Percentiles rank a stretch among this genome's conserved stretches.
phyloP scores from a whole-genome alignment of 2,329 filamentous ascomycete species.

The Eutypa lata region DNA sequence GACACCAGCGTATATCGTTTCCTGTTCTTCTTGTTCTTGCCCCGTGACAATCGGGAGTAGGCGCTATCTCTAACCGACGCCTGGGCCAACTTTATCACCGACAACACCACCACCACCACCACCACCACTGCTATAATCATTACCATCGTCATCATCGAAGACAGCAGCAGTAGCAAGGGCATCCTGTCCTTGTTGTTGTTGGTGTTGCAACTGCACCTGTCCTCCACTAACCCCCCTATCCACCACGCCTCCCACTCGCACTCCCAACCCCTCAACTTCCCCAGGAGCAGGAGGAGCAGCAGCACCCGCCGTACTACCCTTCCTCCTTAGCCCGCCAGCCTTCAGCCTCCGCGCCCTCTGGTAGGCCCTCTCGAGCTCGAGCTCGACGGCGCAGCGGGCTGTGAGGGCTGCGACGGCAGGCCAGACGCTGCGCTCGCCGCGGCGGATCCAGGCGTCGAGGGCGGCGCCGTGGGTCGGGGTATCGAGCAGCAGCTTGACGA shows the following conservation, averaged over 20 bases:
- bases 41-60: too few relatives aligned
- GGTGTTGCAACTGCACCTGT: background rate
- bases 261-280: too few relatives aligned
- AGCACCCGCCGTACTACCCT: slow-evolving; percentile 33
- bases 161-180: background rate
- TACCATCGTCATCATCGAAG: background rate
- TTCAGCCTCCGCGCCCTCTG: slow-evolving; percentile 68
- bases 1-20: background rate
- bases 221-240: background rate
- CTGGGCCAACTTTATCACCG: background rate
- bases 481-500: slow-evolving; percentile 76
- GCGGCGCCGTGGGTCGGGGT: slow-evolving; percentile 68
- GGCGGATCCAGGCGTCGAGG: slow-evolving; percentile 79
- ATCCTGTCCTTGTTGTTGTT: background rate
- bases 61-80: background rate
- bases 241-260: background rate
- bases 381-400: slow-evolving; percentile 80
- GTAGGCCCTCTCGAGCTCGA: slow-evolving; percentile 83
- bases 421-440: slow-evolving; percentile 88
- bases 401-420: slow-evolving; percentile 79
- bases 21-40: background rate
- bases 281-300: too few relatives aligned
- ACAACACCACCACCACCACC: background rate
- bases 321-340: slow-evolving; percentile 47
- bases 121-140: background rate